These are phyloP conservation scores for Dillenia turbinata DNA, from an alignment of 164 flowering plant species.

Conservation along the genomic window DNA sequence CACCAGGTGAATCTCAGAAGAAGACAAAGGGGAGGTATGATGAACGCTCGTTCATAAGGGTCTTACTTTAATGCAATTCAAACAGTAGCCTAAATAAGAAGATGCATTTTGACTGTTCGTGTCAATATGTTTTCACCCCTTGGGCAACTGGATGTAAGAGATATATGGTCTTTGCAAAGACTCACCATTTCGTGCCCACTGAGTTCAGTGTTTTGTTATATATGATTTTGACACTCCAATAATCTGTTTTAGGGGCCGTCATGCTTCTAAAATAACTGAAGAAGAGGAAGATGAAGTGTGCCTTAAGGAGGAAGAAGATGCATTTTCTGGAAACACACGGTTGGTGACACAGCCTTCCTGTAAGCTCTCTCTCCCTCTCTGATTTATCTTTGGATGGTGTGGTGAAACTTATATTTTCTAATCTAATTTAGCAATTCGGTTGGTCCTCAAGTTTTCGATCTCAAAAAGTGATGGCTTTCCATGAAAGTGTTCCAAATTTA, in stretches of 20 bases:
- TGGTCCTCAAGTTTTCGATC: too few species aligned
- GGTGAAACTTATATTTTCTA: too few species aligned
- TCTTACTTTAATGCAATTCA: background rate
- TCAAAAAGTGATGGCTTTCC: too few species aligned
- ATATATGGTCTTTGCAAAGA: background rate
- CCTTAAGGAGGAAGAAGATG: slow-evolving; percentile 96
- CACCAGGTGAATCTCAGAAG: slow-evolving; percentile 57
- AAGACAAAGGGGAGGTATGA: slow-evolving; percentile 79
- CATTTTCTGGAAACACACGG: slow-evolving; percentile 68
- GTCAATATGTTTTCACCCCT: too few species aligned
- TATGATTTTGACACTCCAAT: background rate
- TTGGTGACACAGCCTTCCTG: slow-evolving; percentile 94
- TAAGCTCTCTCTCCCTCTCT: slow-evolving; percentile 26
- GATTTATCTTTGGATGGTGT: background rate
- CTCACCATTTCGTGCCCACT: too few species aligned
- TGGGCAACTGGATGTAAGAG: too few species aligned
- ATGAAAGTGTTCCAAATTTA: too few species aligned
- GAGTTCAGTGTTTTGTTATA: background rate
- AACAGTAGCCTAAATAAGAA: background rate
- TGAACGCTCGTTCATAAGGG: background rate
- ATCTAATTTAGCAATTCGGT: too few species aligned
- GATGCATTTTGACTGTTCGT: background rate
- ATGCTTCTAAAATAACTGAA: slow-evolving; percentile 97
- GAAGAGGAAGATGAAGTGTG: slow-evolving; percentile 98
- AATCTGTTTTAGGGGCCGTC: slow-evolving; percentile 71